These are phyloP conservation scores for Lachnellula suecica DNA, from an alignment of 2,329 filamentous ascomycete genomes.

Conservation along the genomic window DNA sequence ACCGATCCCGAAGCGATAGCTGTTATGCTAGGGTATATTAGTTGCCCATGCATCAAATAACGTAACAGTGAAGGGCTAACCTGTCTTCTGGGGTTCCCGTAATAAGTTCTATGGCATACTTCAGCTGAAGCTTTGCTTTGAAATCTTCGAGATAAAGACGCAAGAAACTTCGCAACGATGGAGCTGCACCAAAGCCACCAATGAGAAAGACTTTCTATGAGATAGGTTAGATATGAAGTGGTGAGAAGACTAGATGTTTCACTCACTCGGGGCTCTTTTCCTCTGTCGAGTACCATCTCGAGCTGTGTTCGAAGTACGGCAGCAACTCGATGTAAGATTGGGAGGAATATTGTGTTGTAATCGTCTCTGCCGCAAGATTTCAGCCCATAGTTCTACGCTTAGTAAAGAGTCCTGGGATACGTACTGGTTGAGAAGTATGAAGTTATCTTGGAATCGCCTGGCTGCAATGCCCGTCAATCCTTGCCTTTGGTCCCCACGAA, in stretches of 20 bases:
- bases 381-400: neutral
- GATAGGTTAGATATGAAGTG: neutral
- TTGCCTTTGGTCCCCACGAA: no score
- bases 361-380: slow-evolving; percentile 5
- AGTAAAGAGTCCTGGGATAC: neutral
- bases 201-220: slow-evolving; percentile 25
- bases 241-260: neutral
- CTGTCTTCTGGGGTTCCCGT: neutral
- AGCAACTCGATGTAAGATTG: slow-evolving; percentile 10
- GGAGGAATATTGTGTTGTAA: slow-evolving; percentile 17
- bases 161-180: slow-evolving; percentile 17
- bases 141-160: slow-evolving; percentile 3
- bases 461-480: slow-evolving; percentile 6
- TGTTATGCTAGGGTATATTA: neutral
- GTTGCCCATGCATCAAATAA: no score
- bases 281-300: slow-evolving; percentile 2
- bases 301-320: slow-evolving; percentile 13
- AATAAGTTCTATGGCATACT: neutral
- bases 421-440: slow-evolving; percentile 13
- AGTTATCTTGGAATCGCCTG: slow-evolving; percentile 15
- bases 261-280: slow-evolving; percentile 12
- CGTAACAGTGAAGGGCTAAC: neutral
- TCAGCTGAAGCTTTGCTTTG: neutral
- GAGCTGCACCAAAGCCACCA: slow-evolving; percentile 23
- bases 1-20: slow-evolving; percentile 1